Percentiles rank a stretch among this genome's conserved stretches.
phyloP scores from a whole-genome alignment of 2,329 filamentous ascomycete species.

The Xylariaceae sp. region DNA sequence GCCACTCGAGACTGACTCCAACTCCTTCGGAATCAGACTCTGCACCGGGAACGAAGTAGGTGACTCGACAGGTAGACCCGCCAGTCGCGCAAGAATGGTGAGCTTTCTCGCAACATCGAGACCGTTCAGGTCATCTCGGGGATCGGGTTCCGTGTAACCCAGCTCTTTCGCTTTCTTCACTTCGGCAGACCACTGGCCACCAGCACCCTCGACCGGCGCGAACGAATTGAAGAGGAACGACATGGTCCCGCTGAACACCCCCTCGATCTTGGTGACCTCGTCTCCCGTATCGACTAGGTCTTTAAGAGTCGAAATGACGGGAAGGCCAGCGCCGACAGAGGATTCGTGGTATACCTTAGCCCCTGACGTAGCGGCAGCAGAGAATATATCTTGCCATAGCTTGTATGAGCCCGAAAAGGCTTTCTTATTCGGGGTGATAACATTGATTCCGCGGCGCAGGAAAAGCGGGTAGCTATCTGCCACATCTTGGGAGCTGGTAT shows the following conservation, averaged over 20 bases:
- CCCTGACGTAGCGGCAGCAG: conserved; percentile 67
- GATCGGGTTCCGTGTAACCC: conserved; percentile 90
- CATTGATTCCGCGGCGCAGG: conserved; percentile 78
- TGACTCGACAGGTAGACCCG: conserved; percentile 78
- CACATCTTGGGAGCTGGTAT: conserved; percentile 88
- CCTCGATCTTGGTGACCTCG: conserved; percentile 87
- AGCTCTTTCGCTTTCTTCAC: conserved; percentile 90
- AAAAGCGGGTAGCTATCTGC: conserved; percentile 82
- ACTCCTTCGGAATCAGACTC: conserved; percentile 84
- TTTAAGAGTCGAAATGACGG: conserved; percentile 89
- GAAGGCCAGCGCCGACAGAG: conserved; percentile 89
- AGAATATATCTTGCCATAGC: conserved; percentile 87
- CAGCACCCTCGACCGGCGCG: conserved; percentile 74
- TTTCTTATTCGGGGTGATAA: conserved; percentile 99
- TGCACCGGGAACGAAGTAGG: conserved; percentile 92
- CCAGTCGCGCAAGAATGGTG: conserved; percentile 87
- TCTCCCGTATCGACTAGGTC: conserved; percentile 96
- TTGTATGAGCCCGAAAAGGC: conserved; percentile 82
- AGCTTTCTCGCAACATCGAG: conserved; percentile 93
- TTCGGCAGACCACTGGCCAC: conserved; percentile 86
- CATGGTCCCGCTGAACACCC: conserved; percentile 97
- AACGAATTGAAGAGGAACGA: conserved; percentile 98
- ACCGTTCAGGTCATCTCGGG: conserved; percentile 83
- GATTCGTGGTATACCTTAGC: conserved; percentile 94
- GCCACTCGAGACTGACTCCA: conserved; percentile 75